phyloP scores from a whole-genome alignment of 139 green algal genomes.

The Raphidocelis subcapitata region DNA sequence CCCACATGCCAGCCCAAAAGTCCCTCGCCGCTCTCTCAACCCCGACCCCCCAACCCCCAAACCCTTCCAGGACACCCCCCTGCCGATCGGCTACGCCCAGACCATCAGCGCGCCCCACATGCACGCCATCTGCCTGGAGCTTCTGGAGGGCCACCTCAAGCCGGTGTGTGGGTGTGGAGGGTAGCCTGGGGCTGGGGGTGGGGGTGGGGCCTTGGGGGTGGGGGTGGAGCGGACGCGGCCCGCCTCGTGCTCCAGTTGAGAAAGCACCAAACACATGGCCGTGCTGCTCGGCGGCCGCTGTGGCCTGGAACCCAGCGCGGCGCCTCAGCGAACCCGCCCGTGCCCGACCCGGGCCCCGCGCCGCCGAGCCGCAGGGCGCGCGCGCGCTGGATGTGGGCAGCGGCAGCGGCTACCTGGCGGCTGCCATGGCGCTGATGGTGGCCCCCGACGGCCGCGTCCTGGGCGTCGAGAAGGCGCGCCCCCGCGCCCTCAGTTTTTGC shows the following conservation, averaged over 20 bases:
- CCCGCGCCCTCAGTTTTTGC: background rate
- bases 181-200: no score
- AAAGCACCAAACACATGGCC: no score
- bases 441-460: constrained; percentile 46
- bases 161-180: background rate
- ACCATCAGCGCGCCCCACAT: constrained; percentile 96
- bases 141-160: constrained; percentile 61
- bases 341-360: no score
- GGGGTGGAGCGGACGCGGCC: no score
- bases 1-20: background rate
- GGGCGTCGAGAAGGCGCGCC: constrained; percentile 59
- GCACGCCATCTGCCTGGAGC: constrained; percentile 89
- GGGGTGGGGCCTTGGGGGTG: no score
- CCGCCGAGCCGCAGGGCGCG: constrained; percentile 42
- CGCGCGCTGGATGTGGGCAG: constrained; percentile 84
- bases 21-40: background rate
- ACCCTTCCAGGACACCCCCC: constrained; percentile 45
- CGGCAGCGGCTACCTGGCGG: constrained; percentile 76
- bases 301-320: no score
- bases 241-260: no score
- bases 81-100: constrained; percentile 60
- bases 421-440: constrained; percentile 76
- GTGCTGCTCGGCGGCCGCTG: no score
- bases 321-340: no score
- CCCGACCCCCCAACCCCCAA: background rate